Base-by-base conservation (phyloP, 495 filamentous ascomycete genomes). In the Penicillium turbatum region DNA sequence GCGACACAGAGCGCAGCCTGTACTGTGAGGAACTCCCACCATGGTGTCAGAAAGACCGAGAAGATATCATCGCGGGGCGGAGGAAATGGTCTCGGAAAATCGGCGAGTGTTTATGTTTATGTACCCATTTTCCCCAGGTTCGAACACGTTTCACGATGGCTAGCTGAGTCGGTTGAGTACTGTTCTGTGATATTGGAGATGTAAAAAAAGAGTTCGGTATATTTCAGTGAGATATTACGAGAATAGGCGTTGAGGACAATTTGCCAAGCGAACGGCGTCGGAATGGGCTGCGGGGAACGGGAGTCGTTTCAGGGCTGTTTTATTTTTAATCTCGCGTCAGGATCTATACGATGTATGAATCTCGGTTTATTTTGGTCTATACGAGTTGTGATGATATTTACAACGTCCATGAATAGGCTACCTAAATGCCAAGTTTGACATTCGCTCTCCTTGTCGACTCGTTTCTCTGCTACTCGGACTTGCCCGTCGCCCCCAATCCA, bases 21-120 rank as follows among this genome's bases (percentile, higher is more conserved):
- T 71, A 54, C 68, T 71, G 42, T 72, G 66, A 31, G 70, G 70
- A 34, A 72, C 70, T 26, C 70, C 70, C 50, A 70, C 68, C 70
- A 72, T 72, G 49, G 47, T 63, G 26, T 37, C 19, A 36, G 51
- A 21, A 12, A 38, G 16, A 2, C 6, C 19, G 46, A 48, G 31
- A 48, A 34, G 46, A n/a, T 43, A 12, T 51, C 21, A 42, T 42
- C 21, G 26, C 37, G 48, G 48, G 36, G 35, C 16, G 30, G 39
- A 32, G 17, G 27, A 42, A 35, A 43, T 24, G 21, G 49, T 38
- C 48, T 26, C 17, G 16, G 30, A 30, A 50, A n/a, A 30, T 15
- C 32, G 24, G 13, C 21, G 45, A 36, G 6, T 24, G 21, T 24
- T 24, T 24, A 24, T 31, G n/a, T 13, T 38, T 19, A 49, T 39